Evolutionary conservation across 169 alveolate species (phyloP), one percentile per base, ranked within the genome.

Genomic region (Toxoplasma gondii): DNA sequence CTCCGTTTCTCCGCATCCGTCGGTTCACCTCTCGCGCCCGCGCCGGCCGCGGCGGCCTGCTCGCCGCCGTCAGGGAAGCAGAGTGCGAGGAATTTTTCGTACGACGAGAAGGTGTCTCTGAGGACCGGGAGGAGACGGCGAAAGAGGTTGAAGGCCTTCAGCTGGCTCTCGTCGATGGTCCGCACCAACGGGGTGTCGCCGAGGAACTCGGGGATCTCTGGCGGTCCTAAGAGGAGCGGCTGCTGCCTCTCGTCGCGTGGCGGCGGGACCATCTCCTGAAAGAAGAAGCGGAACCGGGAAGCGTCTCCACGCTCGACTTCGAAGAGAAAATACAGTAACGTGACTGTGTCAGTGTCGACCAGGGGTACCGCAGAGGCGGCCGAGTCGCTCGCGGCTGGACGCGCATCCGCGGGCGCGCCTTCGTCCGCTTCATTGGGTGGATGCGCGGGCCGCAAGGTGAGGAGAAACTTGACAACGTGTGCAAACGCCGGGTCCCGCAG

Each of bases 401-500:
- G 58, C 58, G 58, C 58, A 49, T 12, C 12, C 58, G 58, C 58
- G 22, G 22, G 4, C 58, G 58, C 58, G 58, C 22, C 58, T 49
- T 12, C 74, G n/a, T 4, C 22, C 74, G 74, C 22, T 64, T 64
- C 74, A 4, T 64, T 31, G n/a, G 49, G 86, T n/a, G 86, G 2
- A 17, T 78, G 86, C 24, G 24, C 92, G 31, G 93, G 82, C 0
- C 88, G 95, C 31, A 92, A 69, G 39, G 88, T 83, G 58, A 92
- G 90, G 67, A 92, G 92, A 78, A 83, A 36, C 83, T 70, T 83
- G 12, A 91, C 95, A 0, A 92, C 53, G 22, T 78, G 93, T 2
- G 93, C 44, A 43, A 92, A 92, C 9, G 83, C 88, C 29, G 95
- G 92, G 88, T 92, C 92, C 27, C 31, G 17, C 41, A 92, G 82